phyloP scores from a whole-genome alignment of 2,329 filamentous ascomycete genomes.

The Teratosphaeria pseudoeucalypti region DNA sequence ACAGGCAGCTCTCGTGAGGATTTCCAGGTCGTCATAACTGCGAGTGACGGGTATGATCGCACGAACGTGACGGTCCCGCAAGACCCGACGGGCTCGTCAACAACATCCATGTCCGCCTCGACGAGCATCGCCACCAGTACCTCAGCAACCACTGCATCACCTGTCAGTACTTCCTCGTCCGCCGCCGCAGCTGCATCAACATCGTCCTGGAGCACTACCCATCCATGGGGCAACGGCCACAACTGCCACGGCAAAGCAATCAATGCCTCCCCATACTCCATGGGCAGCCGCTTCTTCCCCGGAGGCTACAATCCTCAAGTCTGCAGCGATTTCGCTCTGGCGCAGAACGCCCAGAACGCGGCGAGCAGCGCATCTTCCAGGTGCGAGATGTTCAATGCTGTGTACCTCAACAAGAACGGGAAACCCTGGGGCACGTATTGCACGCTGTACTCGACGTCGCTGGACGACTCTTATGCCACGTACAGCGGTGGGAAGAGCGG shows the following conservation, averaged over 20 bases:
- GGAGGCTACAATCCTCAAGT: slow-evolving; percentile 19
- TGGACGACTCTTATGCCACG: slow-evolving; percentile 9
- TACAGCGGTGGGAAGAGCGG: slow-evolving; percentile 7
- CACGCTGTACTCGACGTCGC: slow-evolving; percentile 9
- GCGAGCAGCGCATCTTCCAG: neutral
- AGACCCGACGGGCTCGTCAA: neutral
- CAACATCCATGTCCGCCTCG: slow-evolving; percentile 1
- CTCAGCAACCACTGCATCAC: neutral
- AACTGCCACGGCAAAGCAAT: slow-evolving; percentile 11
- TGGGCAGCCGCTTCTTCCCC: slow-evolving; percentile 19
- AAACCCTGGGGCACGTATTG: slow-evolving; percentile 17
- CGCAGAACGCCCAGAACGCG: slow-evolving; percentile 11
- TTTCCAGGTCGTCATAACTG: slow-evolving; percentile 18
- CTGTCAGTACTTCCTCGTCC: neutral
- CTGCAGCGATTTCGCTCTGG: slow-evolving; percentile 17
- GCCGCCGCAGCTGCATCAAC: neutral
- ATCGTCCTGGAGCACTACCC: neutral
- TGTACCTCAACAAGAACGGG: slow-evolving; percentile 18
- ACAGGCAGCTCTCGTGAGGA: slow-evolving; percentile 11
- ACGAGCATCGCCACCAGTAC: neutral
- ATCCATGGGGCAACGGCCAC: neutral
- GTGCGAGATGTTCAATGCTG: slow-evolving; percentile 21
- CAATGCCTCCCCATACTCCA: slow-evolving; percentile 9
- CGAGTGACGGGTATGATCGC: slow-evolving; percentile 13
- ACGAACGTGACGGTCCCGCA: neutral